Conservation (phyloP, 2,329 filamentous ascomycete genomes). For the Cercospora citrullina region DNA sequence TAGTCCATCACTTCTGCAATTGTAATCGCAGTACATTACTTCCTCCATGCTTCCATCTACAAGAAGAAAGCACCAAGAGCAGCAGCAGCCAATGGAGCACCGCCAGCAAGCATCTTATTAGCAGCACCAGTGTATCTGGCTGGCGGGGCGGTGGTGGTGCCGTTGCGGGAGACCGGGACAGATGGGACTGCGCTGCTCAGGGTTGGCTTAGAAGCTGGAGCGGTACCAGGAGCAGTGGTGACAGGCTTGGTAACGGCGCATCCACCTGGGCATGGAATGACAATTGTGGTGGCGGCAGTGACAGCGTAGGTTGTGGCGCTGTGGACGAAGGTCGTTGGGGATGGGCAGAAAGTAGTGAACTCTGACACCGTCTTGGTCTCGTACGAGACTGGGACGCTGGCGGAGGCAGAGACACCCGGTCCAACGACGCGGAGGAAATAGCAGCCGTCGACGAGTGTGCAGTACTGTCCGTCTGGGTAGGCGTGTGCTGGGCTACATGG, state of each 20-base stretch:
- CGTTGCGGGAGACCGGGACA: background rate
- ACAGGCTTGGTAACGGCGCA: slow-evolving; percentile 22
- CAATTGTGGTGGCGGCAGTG: slow-evolving; percentile 44
- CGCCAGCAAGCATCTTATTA: background rate
- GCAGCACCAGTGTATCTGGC: slow-evolving; percentile 7
- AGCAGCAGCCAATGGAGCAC: background rate
- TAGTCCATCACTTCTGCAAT: background rate
- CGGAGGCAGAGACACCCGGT: slow-evolving; percentile 9
- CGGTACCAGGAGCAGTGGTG: background rate
- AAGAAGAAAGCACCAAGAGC: slow-evolving; percentile 12
- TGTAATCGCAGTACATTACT: background rate
- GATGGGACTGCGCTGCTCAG: background rate
- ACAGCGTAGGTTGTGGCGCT: slow-evolving; percentile 68
- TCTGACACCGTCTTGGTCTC: slow-evolving; percentile 64
- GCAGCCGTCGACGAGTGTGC: slow-evolving; percentile 22
- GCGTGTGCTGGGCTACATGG: slow-evolving; percentile 11
- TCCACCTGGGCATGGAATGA: slow-evolving; percentile 23
- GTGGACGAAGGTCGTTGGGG: slow-evolving; percentile 63
- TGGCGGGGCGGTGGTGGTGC: background rate
- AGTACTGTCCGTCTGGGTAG: slow-evolving; percentile 25
- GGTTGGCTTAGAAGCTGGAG: background rate
- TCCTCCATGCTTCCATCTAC: background rate
- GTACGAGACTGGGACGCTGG: background rate
- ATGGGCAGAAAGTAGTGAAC: slow-evolving; percentile 71
- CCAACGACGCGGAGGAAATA: slow-evolving; percentile 11